These are phyloP conservation scores for Picochlorum sp. DNA, from an alignment of 139 green algal species.

Conservation along the genomic window DNA sequence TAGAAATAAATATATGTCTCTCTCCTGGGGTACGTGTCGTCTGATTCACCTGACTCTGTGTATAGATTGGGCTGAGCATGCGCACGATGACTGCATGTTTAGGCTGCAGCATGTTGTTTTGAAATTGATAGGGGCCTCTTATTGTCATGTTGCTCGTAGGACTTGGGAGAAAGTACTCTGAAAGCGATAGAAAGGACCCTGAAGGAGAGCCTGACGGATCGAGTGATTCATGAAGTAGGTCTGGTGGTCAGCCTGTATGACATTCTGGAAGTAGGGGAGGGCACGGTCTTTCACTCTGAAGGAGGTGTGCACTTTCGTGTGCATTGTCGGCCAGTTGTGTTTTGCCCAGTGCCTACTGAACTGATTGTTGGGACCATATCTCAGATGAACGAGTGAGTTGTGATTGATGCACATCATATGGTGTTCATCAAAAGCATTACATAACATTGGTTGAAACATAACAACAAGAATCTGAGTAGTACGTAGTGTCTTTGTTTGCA, in stretches of 20 bases:
- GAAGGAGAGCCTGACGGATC: slow-evolving; percentile 55
- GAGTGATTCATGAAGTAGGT: slow-evolving; percentile 57
- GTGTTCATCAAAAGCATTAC: not conserved
- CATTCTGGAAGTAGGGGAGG: slow-evolving; percentile 59
- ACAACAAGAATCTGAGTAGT: too few relatives aligned
- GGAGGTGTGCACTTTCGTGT: slow-evolving; percentile 60
- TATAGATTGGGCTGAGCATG: too few relatives aligned
- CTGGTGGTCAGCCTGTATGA: slow-evolving; percentile 84
- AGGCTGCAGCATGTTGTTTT: too few relatives aligned
- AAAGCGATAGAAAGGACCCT: slow-evolving; percentile 59
- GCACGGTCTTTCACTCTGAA: slow-evolving; percentile 73
- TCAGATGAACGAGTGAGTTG: slow-evolving; percentile 39
- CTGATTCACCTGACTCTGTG: not conserved
- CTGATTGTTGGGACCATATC: slow-evolving; percentile 70
- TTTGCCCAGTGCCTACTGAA: slow-evolving; percentile 78
- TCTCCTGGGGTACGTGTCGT: not conserved
- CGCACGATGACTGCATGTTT: too few relatives aligned
- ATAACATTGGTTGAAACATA: not conserved
- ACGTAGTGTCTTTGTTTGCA: slow-evolving; percentile 10
- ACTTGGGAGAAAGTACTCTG: slow-evolving; percentile 49
- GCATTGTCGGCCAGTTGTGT: slow-evolving; percentile 73
- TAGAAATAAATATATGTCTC: not conserved
- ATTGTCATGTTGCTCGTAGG: too few relatives aligned
- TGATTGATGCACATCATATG: slow-evolving; percentile 13
- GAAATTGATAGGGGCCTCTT: too few relatives aligned